Base-by-base conservation (phyloP, 495 filamentous ascomycete genomes). In the Endocarpon pusillum region DNA sequence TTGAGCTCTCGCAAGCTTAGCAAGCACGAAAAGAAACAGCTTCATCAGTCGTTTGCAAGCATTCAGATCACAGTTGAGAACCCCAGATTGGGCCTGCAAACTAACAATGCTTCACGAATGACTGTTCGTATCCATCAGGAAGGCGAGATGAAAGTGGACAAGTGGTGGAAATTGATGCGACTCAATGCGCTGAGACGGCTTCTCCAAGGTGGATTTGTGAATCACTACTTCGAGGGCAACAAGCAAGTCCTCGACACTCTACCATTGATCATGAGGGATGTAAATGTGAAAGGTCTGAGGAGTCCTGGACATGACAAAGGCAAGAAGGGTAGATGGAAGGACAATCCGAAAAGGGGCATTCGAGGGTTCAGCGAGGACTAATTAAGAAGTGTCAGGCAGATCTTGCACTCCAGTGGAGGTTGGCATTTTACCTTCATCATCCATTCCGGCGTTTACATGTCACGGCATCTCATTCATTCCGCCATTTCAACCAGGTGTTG, bases 141-240 rank as follows among this genome's bases (percentile, higher is more conserved):
- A 38, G 73, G 77, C 4, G 62, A 73, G 24, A 72, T 94, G 64
- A 66, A 67, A 38, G 84, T 96, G 35, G 81, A 94, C 45, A 73
- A 69, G 24, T 96, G 87, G 87, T 89, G 81, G 67, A 86, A 93
- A 43, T 66, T 87, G 42, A 65, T 80, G 42, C 67, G 84, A 17
- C 53, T 91, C 31, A 71, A 83, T 38, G 69, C 73, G 26, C 61
- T 96, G 21, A 75, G 78, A 48, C 62, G 75, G n/a, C 51, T 87
- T 7, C 55, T 94, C 25, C 76, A 79, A 39, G 75, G 79, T 10
- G 87, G 87, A 0, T 84, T 94, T 33, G 54, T 75, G 15, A 67
- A 65, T 23, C 87, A 96, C 54, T 93, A 84, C 49, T 92, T 78
- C 52, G 61, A 80, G 54, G 65, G 72, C 23, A 96, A 96, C 40